Base-by-base conservation (phyloP, 106 monocot genomes). In the Acorus gramineus region DNA sequence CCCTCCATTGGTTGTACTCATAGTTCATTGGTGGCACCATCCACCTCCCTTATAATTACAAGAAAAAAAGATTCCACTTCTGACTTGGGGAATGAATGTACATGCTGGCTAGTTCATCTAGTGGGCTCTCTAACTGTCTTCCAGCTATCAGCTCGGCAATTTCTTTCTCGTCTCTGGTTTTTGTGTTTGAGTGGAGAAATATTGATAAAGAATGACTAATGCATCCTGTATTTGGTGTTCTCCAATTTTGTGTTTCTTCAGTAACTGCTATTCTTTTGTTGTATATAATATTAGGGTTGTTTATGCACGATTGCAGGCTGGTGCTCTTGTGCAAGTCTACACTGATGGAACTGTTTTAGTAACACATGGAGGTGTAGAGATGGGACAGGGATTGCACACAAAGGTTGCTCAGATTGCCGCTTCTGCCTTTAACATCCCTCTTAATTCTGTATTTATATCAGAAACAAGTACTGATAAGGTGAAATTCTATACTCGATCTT, bases 401-500 rank as follows among this genome's bases (percentile, higher is more conserved):
- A 98, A 98, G 74, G 69, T 98, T 60, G 98, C 98, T 42, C 98
- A 98, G 67, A 77, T 98, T 78, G 98, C 98, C 53, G 98, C 98
- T 48, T 84, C 98, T 47, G 78, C 83, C 61, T 89, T 98, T 11
- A 81, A 78, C 66, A 89, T 98, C 49, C 92, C 98, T 77, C 73
- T 98, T 51, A 79, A 65, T 74, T 85, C 88, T 71, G 79, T 98
- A 49, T 98, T 98, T 70, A 86, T 98, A 61, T 98, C 98, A 50
- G 98, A 98, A 47, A 98, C 92, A 47, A 92, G 98, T 59, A 98
- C 98, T 49, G 98, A 98, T 65, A 98, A 98, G 83, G 95, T 89
- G 14, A 73, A 11, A 69, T 57, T 70, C 8, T 55, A 13, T 8
- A 42, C 47, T 8, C 4, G 49, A 60, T 28, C 49, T 42, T 46